phyloP scores from a whole-genome alignment of 169 alveolate genomes.

The Babesia sp. region DNA sequence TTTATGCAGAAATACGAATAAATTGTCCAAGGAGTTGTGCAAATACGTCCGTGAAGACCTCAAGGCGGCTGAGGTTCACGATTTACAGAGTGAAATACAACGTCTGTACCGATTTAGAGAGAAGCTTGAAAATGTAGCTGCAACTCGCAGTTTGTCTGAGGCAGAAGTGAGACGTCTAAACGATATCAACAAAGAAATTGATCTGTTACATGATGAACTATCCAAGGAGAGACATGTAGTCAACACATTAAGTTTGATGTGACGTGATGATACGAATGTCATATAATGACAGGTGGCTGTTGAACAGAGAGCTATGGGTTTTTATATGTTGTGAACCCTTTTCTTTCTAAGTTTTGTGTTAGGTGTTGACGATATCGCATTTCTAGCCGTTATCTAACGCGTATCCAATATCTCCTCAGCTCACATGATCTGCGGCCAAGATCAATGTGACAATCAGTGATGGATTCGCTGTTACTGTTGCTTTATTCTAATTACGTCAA shows the following conservation, averaged over 20 bases:
- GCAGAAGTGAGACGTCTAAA: conserved; percentile 17
- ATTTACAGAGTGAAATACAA: conserved; percentile 29
- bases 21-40: conserved; percentile 21
- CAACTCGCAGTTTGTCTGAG: conserved; percentile 8
- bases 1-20: background rate
- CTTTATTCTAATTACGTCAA: too few species aligned
- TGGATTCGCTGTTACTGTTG: too few species aligned
- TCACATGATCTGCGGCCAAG: too few species aligned
- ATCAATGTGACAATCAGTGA: too few species aligned
- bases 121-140: conserved; percentile 28
- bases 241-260: conserved; percentile 10
- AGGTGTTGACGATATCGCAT: too few species aligned
- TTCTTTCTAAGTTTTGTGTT: too few species aligned
- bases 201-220: conserved; percentile 20
- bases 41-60: conserved; percentile 16
- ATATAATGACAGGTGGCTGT: background rate
- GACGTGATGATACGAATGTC: background rate
- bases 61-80: conserved; percentile 3
- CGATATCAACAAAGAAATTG: conserved; percentile 17
- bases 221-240: conserved; percentile 14
- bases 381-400: too few species aligned
- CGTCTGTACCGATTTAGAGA: conserved; percentile 6
- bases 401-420: too few species aligned
- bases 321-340: too few species aligned
- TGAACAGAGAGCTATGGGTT: background rate